Base-by-base conservation (phyloP, 129 eudicot species). In the Scalesia atractyloides region DNA sequence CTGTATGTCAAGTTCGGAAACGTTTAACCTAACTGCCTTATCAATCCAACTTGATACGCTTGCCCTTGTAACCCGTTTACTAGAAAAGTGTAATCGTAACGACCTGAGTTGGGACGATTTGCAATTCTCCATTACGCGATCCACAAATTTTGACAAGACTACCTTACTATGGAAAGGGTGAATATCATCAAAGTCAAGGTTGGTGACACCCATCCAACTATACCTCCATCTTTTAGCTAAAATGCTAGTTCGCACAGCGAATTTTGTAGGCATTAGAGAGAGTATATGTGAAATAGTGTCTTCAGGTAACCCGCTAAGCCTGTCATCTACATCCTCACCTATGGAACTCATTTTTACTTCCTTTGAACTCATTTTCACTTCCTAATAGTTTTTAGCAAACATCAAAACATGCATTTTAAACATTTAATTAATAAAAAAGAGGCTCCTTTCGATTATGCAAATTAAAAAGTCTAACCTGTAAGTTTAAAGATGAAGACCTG, bases 171-270 rank as follows among this genome's bases (percentile, higher is more conserved):
- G 0, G 54, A 18, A 7, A 3, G 11, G 17, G 19, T 59, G 64
- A 57, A 18, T 7, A 57, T 30, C 64, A 17, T 60, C 33, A 48
- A 30, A 48, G 57, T 54, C 33, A 41, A 57, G 68, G 76, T 4
- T 39, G 17, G 18, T n/a, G 34, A 47, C 51, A 0, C 2, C 1
- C 16, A 47, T 47, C 51, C 51, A 47, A 10, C 5, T 47, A 5
- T 47, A 61, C 16, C 57, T 46, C 81, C 76, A 77, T 33, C 41
- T 41, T 48, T 69, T 62, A 20, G 81, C 33, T 61, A 77, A 69
- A 12, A 61, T 47, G 51, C 64, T 12, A 2, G 71, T 68, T 9
- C 56, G 69, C 22, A 69, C 75, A 1, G 70, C 64, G 13, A 16
- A 48, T 48, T 61, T 77, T 2, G 71, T 77, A 2, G 71, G 74